A percentile compares a stretch with the other conserved stretches of the same genome.
phyloP scores from a whole-genome alignment of 441 rosid genomes.

The Breynia disticha region DNA sequence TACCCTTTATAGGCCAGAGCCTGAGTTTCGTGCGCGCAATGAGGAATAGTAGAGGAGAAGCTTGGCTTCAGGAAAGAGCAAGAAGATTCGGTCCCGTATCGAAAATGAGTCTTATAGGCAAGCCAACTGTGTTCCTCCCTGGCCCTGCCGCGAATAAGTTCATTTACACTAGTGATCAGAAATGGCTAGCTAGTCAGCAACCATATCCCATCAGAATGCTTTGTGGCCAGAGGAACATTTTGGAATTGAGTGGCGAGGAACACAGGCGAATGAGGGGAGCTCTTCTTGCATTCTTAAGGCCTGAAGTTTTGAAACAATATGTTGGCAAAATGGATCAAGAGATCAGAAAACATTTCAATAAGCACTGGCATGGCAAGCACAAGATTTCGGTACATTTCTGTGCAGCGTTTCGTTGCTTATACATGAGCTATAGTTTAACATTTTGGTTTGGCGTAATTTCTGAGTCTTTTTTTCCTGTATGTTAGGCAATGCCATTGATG shows the following conservation, averaged over 20 bases:
- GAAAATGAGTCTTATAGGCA: slow-evolving; percentile 22
- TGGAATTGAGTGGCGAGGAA: slow-evolving; percentile 25
- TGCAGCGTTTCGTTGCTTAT: too few species aligned
- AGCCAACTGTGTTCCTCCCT: slow-evolving; percentile 20
- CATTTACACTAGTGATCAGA: slow-evolving; percentile 18
- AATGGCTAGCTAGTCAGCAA: slow-evolving; percentile 15
- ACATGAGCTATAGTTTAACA: too few species aligned
- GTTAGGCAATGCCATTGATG: too few species aligned
- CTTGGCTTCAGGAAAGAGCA: slow-evolving; percentile 20
- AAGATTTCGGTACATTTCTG: slow-evolving; percentile 9
- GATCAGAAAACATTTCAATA: slow-evolving; percentile 12
- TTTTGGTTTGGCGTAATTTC: too few species aligned
- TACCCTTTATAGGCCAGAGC: slow-evolving; percentile 20
- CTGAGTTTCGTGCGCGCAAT: slow-evolving; percentile 17
- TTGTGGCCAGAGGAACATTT: slow-evolving; percentile 18
- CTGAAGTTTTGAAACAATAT: slow-evolving; percentile 28
- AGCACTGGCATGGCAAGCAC: slow-evolving; percentile 24
- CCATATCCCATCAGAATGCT: slow-evolving; percentile 16
- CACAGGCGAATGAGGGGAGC: slow-evolving; percentile 33
- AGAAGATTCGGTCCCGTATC: slow-evolving; percentile 23
- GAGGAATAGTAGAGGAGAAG: slow-evolving; percentile 15
- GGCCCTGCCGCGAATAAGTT: slow-evolving; percentile 38
- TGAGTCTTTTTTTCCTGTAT: background rate
- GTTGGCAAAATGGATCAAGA: slow-evolving; percentile 27
- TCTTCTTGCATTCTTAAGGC: slow-evolving; percentile 23